Conservation (phyloP, 2,329 filamentous ascomycete genomes). For the Calycina marina region DNA sequence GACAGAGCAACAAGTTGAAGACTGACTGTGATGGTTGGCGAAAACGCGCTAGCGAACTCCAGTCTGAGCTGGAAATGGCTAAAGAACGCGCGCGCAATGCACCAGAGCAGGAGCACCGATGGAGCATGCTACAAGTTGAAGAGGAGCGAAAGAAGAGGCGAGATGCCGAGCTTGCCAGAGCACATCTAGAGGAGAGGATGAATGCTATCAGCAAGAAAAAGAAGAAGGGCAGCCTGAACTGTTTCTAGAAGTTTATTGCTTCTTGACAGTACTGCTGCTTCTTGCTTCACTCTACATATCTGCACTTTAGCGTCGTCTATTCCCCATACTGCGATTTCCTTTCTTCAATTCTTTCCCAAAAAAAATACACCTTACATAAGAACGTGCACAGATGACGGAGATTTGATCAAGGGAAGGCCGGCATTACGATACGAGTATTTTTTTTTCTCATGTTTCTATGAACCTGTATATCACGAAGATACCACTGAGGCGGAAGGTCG, state of each 20-base stretch:
- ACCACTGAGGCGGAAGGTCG: no score
- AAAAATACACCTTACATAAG: no score
- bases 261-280: no score
- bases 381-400: no score
- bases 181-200: conserved; percentile 89
- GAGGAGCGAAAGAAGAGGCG: conserved; percentile 89
- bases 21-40: conserved; percentile 81
- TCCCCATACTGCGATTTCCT: no score
- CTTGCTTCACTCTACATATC: no score
- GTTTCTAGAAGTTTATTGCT: conserved; percentile 39
- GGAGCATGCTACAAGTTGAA: conserved; percentile 79
- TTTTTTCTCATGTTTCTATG: no score
- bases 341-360: no score
- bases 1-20: conserved; percentile 83
- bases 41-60: conserved; percentile 56
- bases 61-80: conserved; percentile 35
- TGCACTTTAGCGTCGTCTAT: no score
- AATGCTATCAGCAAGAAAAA: conserved; percentile 72
- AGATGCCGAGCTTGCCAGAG: conserved; percentile 76
- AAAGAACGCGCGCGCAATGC: conserved; percentile 26
- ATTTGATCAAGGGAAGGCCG: no score
- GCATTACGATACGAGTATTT: no score
- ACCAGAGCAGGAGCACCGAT: conserved; percentile 31
- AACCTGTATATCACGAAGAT: no score
- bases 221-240: conserved; percentile 78